A percentile compares a stretch with the other conserved stretches of the same genome.
These are phyloP conservation scores for rapeseed (Brassica napus) DNA, from an alignment of 345 rosid species.

Conservation along the genomic window Da-Ae NC_063436.1:16290001-16290500, in stretches of 20 bases:
- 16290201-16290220: constrained; percentile 72
- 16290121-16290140: neutral
- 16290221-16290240: constrained; percentile 45
- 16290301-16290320: neutral
- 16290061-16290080: constrained; percentile 34
- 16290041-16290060: constrained; percentile 79
- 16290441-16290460: constrained; percentile 75
- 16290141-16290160: constrained; percentile 34
- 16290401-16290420: constrained; percentile 57
- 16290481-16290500: constrained; percentile 66
- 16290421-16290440: constrained; percentile 27
- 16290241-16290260: constrained; percentile 86
- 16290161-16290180: constrained; percentile 26
- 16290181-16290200: constrained; percentile 64
- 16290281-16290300: constrained; percentile 72
- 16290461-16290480: constrained; percentile 76
- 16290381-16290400: constrained; percentile 52
- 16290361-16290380: constrained; percentile 65
- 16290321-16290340: neutral
- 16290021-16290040: constrained; percentile 72
- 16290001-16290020: constrained; percentile 56
- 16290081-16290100: neutral
- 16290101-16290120: too few species aligned
- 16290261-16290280: constrained; percentile 89
- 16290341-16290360: neutral